Percentiles rank a stretch among this genome's conserved stretches.
Evolutionary conservation across 208 protist species (phyloP).

Genomic region (Leishmania turanica): DNA sequence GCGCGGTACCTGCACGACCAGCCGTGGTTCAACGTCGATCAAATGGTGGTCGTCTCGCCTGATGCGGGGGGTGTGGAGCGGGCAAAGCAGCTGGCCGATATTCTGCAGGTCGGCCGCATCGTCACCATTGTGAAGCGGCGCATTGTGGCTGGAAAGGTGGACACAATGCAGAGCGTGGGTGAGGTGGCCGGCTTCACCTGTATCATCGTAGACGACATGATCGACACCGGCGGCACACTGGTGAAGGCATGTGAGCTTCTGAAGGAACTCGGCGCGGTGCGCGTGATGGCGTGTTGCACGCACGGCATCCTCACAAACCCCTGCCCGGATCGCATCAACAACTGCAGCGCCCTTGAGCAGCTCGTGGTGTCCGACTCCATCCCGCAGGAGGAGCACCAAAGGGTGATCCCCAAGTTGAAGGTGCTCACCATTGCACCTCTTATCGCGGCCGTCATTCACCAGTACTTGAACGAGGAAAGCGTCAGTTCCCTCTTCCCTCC

Average conservation of each 20-base stretch:
- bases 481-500: constrained; percentile 68
- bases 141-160: constrained; percentile 74
- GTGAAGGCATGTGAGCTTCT: constrained; percentile 93
- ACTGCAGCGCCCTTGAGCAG: constrained; percentile 81
- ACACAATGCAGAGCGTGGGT: constrained; percentile 94
- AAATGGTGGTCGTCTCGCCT: constrained; percentile 94
- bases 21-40: constrained; percentile 76
- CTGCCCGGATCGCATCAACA: constrained; percentile 89
- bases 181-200: constrained; percentile 92
- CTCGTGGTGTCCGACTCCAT: constrained; percentile 95
- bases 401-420: constrained; percentile 78
- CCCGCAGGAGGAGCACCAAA: constrained; percentile 83
- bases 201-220: constrained; percentile 97
- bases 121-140: constrained; percentile 96
- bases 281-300: constrained; percentile 93
- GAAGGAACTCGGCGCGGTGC: constrained; percentile 88
- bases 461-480: constrained; percentile 72
- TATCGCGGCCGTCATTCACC: constrained; percentile 78
- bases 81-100: constrained; percentile 90
- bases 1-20: constrained; percentile 65
- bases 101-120: constrained; percentile 85
- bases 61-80: constrained; percentile 96
- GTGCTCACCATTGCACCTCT: constrained; percentile 91
- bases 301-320: constrained; percentile 94
- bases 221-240: constrained; percentile 96